Conservation (phyloP, 208 protist species). For the Leishmania braziliensis region DNA sequence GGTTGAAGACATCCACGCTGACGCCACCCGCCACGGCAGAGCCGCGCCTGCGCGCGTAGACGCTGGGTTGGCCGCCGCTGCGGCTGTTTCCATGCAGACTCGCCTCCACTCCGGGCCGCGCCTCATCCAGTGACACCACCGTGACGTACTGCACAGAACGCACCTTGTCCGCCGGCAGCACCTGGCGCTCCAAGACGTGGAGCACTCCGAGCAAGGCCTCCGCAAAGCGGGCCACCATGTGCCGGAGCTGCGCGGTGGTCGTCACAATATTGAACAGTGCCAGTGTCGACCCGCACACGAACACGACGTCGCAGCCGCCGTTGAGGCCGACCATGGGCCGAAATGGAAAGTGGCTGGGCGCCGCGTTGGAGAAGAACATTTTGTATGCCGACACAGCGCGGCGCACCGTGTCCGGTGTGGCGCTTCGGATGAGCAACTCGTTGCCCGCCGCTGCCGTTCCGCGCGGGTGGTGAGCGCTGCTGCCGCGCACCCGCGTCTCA, state of each 20-base stretch:
- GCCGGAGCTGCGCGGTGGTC: constrained; percentile 43
- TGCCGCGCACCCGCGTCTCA: constrained; percentile 41
- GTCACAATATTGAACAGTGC: constrained; percentile 79
- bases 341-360: constrained; percentile 72
- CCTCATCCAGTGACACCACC: constrained; percentile 76
- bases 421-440: constrained; percentile 31
- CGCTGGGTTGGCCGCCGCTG: neutral
- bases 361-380: constrained; percentile 64
- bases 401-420: constrained; percentile 71
- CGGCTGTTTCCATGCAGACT: neutral
- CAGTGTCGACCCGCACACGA: constrained; percentile 62
- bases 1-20: constrained; percentile 26
- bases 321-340: constrained; percentile 73
- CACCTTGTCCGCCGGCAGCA: constrained; percentile 66
- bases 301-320: constrained; percentile 84
- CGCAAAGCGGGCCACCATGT: constrained; percentile 60
- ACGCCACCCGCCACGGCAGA: constrained; percentile 4
- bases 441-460: constrained; percentile 9
- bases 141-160: constrained; percentile 70
- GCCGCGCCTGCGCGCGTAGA: constrained; percentile 4
- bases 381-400: constrained; percentile 72
- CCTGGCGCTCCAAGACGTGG: constrained; percentile 68
- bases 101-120: constrained; percentile 4
- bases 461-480: constrained; percentile 10
- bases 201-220: constrained; percentile 80